These are phyloP conservation scores for Venturia oleaginea DNA, from an alignment of 2,329 filamentous ascomycete species.

Conservation along the genomic window DNA sequence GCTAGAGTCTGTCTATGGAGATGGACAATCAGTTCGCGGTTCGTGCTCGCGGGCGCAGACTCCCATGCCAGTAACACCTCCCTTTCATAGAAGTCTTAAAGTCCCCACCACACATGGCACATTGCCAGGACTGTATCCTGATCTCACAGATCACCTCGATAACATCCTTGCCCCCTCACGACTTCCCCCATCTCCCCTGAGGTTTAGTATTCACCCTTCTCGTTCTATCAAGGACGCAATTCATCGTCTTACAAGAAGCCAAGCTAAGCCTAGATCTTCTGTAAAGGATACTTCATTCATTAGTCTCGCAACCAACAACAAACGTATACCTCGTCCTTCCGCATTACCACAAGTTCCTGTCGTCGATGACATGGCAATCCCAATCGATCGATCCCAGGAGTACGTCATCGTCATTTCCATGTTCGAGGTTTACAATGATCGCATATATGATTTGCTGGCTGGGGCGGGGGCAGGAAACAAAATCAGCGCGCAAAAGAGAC, in stretches of 20 bases:
- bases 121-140: constrained; percentile 20
- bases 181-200: constrained; percentile 13
- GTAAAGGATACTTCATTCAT: constrained; percentile 51
- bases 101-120: constrained; percentile 4
- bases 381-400: constrained; percentile 60
- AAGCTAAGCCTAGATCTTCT: constrained; percentile 24
- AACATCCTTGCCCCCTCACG: constrained; percentile 14
- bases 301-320: constrained; percentile 43
- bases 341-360: constrained; percentile 65
- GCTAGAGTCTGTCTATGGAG: constrained; percentile 68
- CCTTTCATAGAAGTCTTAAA: constrained; percentile 16
- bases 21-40: constrained; percentile 36
- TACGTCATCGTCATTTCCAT: constrained; percentile 89
- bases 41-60: constrained; percentile 34
- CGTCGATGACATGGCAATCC: constrained; percentile 59
- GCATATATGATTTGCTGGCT: constrained; percentile 87
- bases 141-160: constrained; percentile 15
- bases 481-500: constrained; percentile 47
- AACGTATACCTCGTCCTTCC: constrained; percentile 60
- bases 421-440: constrained; percentile 99
- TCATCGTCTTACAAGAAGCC: constrained; percentile 22
- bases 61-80: constrained; percentile 34
- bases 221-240: constrained; percentile 26
- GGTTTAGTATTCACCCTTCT: constrained; percentile 18
- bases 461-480: constrained; percentile 35